Evolutionary conservation across 805 yeast species (phyloP).

Genomic region (Spathaspora passalidarum): DNA sequence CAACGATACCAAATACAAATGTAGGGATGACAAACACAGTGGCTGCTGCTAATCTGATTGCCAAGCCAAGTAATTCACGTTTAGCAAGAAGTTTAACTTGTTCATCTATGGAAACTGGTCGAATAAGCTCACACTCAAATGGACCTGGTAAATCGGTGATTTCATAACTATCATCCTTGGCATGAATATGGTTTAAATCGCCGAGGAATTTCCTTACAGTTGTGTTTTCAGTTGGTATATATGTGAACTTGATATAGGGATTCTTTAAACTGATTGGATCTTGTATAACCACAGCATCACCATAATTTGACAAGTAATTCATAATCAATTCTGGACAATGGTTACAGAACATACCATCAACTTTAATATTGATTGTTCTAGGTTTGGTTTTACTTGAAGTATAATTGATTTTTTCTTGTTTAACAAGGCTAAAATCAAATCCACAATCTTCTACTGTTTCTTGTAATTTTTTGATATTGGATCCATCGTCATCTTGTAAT

Average conservation of each 20-base stretch:
- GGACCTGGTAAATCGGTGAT: conserved; percentile 19
- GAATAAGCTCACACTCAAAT: conserved; percentile 53
- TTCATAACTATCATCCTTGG: conserved; percentile 15
- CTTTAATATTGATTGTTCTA: conserved; percentile 53
- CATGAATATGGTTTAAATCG: conserved; percentile 44
- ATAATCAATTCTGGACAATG: conserved; percentile 63
- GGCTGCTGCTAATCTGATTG: conserved; percentile 46
- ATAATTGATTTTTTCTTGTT: conserved; percentile 42
- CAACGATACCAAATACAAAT: conserved; percentile 65
- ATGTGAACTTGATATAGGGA: conserved; percentile 64
- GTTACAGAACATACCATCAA: conserved; percentile 68
- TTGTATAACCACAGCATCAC: conserved; percentile 54
- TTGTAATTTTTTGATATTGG: conserved; percentile 38
- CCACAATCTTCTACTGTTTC: conserved; percentile 64
- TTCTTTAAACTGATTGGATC: conserved; percentile 52
- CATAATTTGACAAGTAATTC: conserved; percentile 47
- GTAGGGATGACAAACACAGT: conserved; percentile 62
- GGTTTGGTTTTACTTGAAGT: conserved; percentile 47
- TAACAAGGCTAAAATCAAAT: conserved; percentile 54
- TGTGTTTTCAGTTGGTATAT: conserved; percentile 51
- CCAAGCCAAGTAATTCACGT: conserved; percentile 46
- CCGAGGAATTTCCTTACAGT: conserved; percentile 55
- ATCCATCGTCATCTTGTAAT: conserved; percentile 37
- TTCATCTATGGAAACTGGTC: conserved; percentile 60
- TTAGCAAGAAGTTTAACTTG: conserved; percentile 50